Evolutionary conservation across 148 eudicot species (phyloP), one percentile per base, ranked within the genome.

Genomic region (Tetragonia tetragonoides): DNA sequence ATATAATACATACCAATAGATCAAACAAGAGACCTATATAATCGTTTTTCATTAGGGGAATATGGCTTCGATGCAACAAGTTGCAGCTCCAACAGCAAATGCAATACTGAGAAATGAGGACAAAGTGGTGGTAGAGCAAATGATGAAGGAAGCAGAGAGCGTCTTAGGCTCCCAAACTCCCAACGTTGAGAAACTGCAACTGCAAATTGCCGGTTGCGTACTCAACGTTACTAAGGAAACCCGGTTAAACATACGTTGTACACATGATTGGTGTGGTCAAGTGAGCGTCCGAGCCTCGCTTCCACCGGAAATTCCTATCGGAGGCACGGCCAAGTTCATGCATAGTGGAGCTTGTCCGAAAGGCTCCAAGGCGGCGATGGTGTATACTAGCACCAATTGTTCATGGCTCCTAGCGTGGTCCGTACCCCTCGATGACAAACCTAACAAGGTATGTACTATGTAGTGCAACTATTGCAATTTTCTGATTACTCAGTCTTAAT

Each of bases 91-190:
- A 38, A 5, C 75, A 72, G 34, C 34, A 28, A 28, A 28, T 28
- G 10, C 75, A 72, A 54, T 72, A 34, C 20, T 70, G 20, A 6
- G 23, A 70, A 46, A 70, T 12, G 73, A 70, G 20, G 73, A 70
- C 56, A 70, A 6, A 70, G 59, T 37, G 51, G 73, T 70, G n/a
- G 73, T 70, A 38, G 57, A 70, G 38, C 73, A 70, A 18, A 46
- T 70, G 57, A 70, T 70, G 57, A 70, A 70, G 51, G 73, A 70
- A 38, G 73, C 73, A 70, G 73, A 70, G n/a, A 70, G 51, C 23
- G 15, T 70, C 3, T 9, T 70, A 70, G 34, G 46, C 38, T 21
- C 57, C 6, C 10, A 44, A 7, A 70, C 24, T 44, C 73, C 73
- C 24, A 70, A 70, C 12, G 46, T 70, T 47, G 57, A 70, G 38